Base-by-base conservation (phyloP, 495 filamentous ascomycete genomes). In the Penicillium antarcticum region DNA sequence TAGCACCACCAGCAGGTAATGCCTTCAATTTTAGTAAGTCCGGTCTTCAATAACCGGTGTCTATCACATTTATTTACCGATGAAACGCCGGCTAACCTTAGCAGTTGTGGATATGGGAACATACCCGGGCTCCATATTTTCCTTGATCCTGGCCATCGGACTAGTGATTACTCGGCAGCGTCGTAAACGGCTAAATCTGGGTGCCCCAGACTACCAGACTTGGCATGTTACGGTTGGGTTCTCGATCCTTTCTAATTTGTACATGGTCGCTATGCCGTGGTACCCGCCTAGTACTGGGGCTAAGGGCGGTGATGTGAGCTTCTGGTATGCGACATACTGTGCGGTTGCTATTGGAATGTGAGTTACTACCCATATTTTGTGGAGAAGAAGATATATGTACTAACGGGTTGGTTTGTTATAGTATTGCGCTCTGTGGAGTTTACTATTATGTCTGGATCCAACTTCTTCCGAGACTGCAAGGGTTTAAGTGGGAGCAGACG, bases 271-370 rank as follows among this genome's bases (percentile, higher is more conserved):
- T 9, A 81, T 81, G 61, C 84, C 84, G 5, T 87, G 84, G 85
- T 86, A 83, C 49, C 83, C 84, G 21, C 84, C 84, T 0, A 70
- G 68, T 1, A 71, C 63, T 3, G 84, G 84, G 0, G 71, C 73
- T 0, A 71, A 69, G 35, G 80, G 76, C 1, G 83, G 83, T 0
- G 75, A 82, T 48, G 81, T 87, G 2, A 83, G 76, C 42, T 87
- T 87, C 56, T 87, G 82, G 82, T 87, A 87, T 51, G 83, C 72
- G 4, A 85, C 83, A 5, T 86, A 86, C 49, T 67, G 72, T 17
- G 81, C 79, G 3, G 71, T 74, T 9, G 80, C 81, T 2, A 68
- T 85, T 33, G 79, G 62, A 17, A 71, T 82, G 78, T 83, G 60
- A 71, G 79, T 78, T 34, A 14, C 21, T 36, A 10, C 3, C 19